These are phyloP conservation scores for Penicillium paneum DNA, from an alignment of 2,329 filamentous ascomycete species.

Conservation along the genomic window DNA sequence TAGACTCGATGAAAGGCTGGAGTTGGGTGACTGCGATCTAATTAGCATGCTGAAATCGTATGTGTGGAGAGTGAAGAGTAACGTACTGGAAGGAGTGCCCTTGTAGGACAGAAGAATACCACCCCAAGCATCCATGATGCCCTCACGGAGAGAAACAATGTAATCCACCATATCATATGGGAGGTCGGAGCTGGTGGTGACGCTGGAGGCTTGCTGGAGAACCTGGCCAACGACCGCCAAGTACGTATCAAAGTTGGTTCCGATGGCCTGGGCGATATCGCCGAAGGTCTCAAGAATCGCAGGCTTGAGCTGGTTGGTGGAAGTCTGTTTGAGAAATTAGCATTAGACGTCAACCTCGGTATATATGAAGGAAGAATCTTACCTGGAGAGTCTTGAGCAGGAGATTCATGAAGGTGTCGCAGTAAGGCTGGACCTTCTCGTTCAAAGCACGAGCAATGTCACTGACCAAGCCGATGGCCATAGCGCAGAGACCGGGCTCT, in stretches of 20 bases:
- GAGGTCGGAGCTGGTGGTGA: slow-evolving; percentile 73
- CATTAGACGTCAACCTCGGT: neutral
- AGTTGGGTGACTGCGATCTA: slow-evolving; percentile 60
- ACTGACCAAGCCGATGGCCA: slow-evolving; percentile 95
- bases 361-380: slow-evolving; percentile 17
- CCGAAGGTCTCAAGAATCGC: slow-evolving; percentile 97
- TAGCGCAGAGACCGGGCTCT: slow-evolving; percentile 87
- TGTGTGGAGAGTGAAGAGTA: neutral
- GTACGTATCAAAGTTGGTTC: slow-evolving; percentile 88
- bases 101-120: slow-evolving; percentile 96
- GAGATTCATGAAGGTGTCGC: slow-evolving; percentile 98
- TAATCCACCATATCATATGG: slow-evolving; percentile 97
- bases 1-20: slow-evolving; percentile 73
- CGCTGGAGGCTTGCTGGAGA: slow-evolving; percentile 83
- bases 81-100: slow-evolving; percentile 49
- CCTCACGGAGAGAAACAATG: slow-evolving; percentile 87
- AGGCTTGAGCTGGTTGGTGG: slow-evolving; percentile 93
- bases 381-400: slow-evolving; percentile 86
- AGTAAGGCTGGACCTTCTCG: slow-evolving; percentile 88
- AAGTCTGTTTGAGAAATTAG: slow-evolving; percentile 30
- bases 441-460: slow-evolving; percentile 92
- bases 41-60: slow-evolving; percentile 8
- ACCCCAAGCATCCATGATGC: slow-evolving; percentile 99
- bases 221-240: slow-evolving; percentile 89
- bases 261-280: slow-evolving; percentile 93